Percentiles rank a stretch among this genome's conserved stretches.
Evolutionary conservation across 192 early-diverging fungal species (phyloP).

Genomic region (Geranomyces michiganensis): DNA sequence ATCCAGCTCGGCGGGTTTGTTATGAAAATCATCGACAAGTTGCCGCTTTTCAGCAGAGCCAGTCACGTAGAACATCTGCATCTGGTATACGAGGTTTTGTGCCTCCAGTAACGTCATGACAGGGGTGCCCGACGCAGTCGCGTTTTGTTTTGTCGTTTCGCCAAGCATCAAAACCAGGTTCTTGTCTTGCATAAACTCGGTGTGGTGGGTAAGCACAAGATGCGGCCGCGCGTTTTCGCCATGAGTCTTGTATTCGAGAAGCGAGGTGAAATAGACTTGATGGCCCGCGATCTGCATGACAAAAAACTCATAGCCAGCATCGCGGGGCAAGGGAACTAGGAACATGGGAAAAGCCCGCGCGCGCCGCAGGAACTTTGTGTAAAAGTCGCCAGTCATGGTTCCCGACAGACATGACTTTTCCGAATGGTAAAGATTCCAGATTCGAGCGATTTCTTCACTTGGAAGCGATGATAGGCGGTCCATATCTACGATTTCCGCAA

Average conservation of each 20-base stretch:
- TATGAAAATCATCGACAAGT: constrained; percentile 80
- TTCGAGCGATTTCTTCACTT: constrained; percentile 45
- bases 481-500: constrained; percentile 50
- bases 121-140: constrained; percentile 34
- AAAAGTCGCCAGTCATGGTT: constrained; percentile 50
- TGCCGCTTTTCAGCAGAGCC: constrained; percentile 64
- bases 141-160: constrained; percentile 47
- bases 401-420: constrained; percentile 63
- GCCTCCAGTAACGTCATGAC: constrained; percentile 66
- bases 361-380: constrained; percentile 24
- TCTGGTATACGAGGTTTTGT: constrained; percentile 73
- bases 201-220: constrained; percentile 86
- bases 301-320: constrained; percentile 83
- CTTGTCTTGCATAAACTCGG: constrained; percentile 77
- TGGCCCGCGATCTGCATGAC: constrained; percentile 83
- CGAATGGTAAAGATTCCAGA: constrained; percentile 81
- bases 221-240: constrained; percentile 74
- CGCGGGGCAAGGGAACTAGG: constrained; percentile 79
- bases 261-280: constrained; percentile 80
- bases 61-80: constrained; percentile 89
- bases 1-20: constrained; percentile 73
- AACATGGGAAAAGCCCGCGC: constrained; percentile 53
- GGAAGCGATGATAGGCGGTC: constrained; percentile 31
- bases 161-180: constrained; percentile 91
- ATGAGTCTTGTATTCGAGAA: constrained; percentile 87